Evolutionary conservation across 345 rosid species (phyloP), one percentile per base, ranked within the genome.

Genomic region (Erucastrum elatum): DNA sequence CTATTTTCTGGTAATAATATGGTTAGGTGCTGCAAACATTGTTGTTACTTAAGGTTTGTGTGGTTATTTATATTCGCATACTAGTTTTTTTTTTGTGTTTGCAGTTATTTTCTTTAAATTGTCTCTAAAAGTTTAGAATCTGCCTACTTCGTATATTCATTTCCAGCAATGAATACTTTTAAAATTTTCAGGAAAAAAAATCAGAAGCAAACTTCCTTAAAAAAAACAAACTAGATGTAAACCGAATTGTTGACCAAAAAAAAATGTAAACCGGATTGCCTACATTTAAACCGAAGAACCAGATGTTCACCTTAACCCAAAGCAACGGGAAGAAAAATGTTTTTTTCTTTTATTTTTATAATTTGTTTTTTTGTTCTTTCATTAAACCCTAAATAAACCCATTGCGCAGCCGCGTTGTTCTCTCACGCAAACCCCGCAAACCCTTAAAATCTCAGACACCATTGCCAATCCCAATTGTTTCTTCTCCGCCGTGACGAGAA

Each of bases 41-140:
- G 75, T 59, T 79, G 61, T 69, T 79, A 62, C 71, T 74, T 11
- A 2, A 37, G 37, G 60, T 60, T 62, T 79, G 69, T 79, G 41
- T 66, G 68, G 65, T 68, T 67, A 68, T 27, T 62, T 29, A 29
- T 29, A 29, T 29, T 29, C 31, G 31, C 31, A 29, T 29, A 4
- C 4, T 4, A 2, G 3, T 29, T 29, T 29, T 29, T 29, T 29
- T 29, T 29, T 29, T 29, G 31, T 29, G 31, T 29, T 29, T 29
- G 31, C 4, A 29, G 31, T 29, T 29, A 29, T 29, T 29, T 29
- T 29, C 31, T 29, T 29, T 29, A 29, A 29, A 29, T 29, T 4
- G 4, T 29, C 31, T 29, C 31, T 29, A 29, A 29, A 29, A 29
- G 31, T 0, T 29, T 29, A 29, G 21, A 29, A 29, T 29, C 31